Percentiles rank a stretch among this genome's conserved stretches.
These are phyloP conservation scores for Emiliania huxleyi DNA, from an alignment of 78 protist species.

Conservation along the genomic window DNA sequence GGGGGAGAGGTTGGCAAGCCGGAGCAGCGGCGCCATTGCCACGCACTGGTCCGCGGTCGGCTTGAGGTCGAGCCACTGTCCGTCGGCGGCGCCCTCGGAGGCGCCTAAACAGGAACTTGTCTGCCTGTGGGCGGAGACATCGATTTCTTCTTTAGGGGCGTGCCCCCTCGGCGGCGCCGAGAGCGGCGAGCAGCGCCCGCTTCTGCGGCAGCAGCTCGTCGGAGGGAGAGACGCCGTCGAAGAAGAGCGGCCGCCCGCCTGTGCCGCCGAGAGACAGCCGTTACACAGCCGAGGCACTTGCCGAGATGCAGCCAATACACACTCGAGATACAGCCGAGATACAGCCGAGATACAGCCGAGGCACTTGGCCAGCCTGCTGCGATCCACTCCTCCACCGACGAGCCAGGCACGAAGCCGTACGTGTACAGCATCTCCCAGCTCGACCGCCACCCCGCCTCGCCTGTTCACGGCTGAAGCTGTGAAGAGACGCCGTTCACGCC, in stretches of 20 bases:
- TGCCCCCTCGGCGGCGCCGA: neutral
- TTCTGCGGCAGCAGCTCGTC: neutral
- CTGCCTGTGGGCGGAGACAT: no score
- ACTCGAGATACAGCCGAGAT: no score
- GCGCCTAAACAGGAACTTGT: no score
- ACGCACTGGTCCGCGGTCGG: neutral
- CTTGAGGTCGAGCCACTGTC: neutral
- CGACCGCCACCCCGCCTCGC: neutral
- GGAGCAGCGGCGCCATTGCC: neutral
- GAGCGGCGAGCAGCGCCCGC: neutral
- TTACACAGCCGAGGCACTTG: no score
- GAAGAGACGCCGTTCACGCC: no score
- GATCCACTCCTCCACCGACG: neutral
- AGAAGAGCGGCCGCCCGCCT: neutral
- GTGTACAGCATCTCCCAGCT: neutral
- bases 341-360: no score
- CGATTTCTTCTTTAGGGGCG: no score
- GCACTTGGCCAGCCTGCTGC: no score
- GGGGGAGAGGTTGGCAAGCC: neutral
- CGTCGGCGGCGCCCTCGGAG: neutral
- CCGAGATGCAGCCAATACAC: no score
- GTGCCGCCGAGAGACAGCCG: no score
- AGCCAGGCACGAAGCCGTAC: neutral
- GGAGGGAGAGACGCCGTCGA: neutral
- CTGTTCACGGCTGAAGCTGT: no score